phyloP scores from a whole-genome alignment of 305 asterid species.

The Fraxinus sp. region DNA sequence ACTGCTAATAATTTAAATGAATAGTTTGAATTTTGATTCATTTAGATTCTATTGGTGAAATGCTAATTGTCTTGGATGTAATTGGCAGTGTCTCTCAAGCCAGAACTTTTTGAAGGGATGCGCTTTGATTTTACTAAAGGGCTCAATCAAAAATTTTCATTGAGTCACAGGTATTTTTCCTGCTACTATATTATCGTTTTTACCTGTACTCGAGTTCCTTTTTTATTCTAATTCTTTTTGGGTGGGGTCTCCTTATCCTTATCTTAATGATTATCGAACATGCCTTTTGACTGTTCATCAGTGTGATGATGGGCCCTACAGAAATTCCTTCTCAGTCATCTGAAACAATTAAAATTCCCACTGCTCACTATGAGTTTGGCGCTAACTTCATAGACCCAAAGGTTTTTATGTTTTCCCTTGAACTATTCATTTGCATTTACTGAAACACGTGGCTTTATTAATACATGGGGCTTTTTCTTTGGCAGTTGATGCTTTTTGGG shows the following conservation, averaged over 20 bases:
- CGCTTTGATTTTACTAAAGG: slow-evolving; percentile 93
- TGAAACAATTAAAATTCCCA: slow-evolving; percentile 78
- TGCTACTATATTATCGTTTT: slow-evolving; percentile 3
- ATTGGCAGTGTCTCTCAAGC: slow-evolving; percentile 93
- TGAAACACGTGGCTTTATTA: slow-evolving; percentile 19
- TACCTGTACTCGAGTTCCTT: background rate
- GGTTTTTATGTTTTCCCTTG: slow-evolving; percentile 37
- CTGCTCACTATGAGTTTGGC: slow-evolving; percentile 92
- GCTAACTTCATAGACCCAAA: slow-evolving; percentile 88
- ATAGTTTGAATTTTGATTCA: background rate
- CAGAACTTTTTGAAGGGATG: slow-evolving; percentile 94
- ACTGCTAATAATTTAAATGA: background rate
- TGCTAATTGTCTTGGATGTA: slow-evolving; percentile 28
- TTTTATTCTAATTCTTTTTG: background rate
- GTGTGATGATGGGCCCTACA: slow-evolving; percentile 94
- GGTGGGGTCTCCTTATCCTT: background rate
- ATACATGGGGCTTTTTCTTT: slow-evolving; percentile 28
- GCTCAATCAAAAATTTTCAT: slow-evolving; percentile 81
- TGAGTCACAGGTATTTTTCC: slow-evolving; percentile 82
- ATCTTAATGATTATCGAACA: background rate
- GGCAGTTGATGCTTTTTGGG: slow-evolving; percentile 90
- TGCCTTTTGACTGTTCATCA: slow-evolving; percentile 34
- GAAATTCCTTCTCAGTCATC: slow-evolving; percentile 89
- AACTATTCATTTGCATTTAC: slow-evolving; percentile 15
- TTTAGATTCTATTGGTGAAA: slow-evolving; percentile 5